Percentiles rank a stretch among this genome's conserved stretches.
Evolutionary conservation across 306 rosid genomes (phyloP).

Genomic region (Dryas octopetala): DNA sequence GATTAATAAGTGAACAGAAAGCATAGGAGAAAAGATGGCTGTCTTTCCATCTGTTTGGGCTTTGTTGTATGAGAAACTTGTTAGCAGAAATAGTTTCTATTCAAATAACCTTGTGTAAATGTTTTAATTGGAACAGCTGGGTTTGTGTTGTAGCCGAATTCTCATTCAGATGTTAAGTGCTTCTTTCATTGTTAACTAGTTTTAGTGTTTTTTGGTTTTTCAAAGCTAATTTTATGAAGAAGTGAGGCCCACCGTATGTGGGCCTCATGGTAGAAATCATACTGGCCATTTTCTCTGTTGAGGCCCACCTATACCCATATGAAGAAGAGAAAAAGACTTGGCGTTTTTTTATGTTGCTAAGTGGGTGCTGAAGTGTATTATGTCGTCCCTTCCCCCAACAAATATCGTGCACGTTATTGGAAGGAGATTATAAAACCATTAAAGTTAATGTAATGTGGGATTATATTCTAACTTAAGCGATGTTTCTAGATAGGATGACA

Average conservation of each 20-base stretch:
- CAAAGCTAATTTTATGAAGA: not conserved
- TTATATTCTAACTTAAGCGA: not conserved
- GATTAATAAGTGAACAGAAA: slow-evolving; percentile 42
- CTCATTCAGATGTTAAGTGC: not conserved
- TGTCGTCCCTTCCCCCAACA: too few relatives aligned
- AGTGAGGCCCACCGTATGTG: too few relatives aligned
- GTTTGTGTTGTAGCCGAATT: slow-evolving; percentile 1
- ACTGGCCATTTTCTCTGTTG: too few relatives aligned
- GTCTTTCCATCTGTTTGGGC: not conserved
- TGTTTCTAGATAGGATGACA: not conserved
- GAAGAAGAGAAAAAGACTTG: too few relatives aligned
- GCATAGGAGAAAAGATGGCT: not conserved
- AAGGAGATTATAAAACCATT: not conserved
- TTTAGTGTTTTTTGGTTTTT: not conserved
- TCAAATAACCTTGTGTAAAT: not conserved
- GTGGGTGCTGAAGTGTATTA: too few relatives aligned
- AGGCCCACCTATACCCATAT: too few relatives aligned
- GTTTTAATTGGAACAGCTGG: not conserved
- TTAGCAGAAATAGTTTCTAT: not conserved
- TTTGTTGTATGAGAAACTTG: slow-evolving; percentile 7
- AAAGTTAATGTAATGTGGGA: not conserved
- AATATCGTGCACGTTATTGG: too few relatives aligned
- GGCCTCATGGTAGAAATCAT: too few relatives aligned
- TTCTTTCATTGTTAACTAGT: not conserved
- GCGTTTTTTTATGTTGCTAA: too few relatives aligned